A percentile compares a stretch with the other conserved stretches of the same genome.
Evolutionary conservation across 129 eudicot species (phyloP).

Genomic region (Lactuca saligna): DNA sequence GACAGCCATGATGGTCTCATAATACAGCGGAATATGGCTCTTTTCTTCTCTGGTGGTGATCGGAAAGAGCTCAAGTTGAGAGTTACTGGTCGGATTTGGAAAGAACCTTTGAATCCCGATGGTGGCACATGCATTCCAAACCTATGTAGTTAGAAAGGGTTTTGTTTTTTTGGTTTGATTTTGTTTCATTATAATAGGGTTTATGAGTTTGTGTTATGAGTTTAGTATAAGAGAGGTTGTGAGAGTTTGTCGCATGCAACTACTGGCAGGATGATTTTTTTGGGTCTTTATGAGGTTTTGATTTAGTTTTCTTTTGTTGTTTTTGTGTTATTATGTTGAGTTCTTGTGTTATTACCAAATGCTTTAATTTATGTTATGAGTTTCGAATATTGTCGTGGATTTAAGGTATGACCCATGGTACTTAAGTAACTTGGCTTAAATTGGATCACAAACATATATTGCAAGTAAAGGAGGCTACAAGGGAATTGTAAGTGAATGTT

Average conservation of each 20-base stretch:
- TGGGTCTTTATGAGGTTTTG: background rate
- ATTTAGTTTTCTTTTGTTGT: background rate
- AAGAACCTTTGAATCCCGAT: conserved; percentile 59
- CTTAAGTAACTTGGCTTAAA: no score
- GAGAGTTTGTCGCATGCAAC: no score
- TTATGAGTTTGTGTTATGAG: background rate
- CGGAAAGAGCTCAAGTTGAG: conserved; percentile 65
- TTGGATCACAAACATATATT: no score
- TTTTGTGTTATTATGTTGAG: background rate
- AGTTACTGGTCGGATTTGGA: conserved; percentile 74
- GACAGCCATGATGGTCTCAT: conserved; percentile 71
- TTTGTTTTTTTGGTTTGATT: background rate
- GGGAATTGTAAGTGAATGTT: no score
- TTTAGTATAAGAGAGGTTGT: no score
- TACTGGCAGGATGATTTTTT: no score
- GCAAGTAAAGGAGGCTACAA: no score
- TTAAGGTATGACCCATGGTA: no score
- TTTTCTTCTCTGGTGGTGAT: conserved; percentile 70
- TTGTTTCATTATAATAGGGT: background rate
- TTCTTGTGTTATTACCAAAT: background rate
- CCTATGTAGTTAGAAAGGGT: background rate
- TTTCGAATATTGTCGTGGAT: background rate
- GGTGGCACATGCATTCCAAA: conserved; percentile 12
- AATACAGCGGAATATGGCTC: conserved; percentile 74
- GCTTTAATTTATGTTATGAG: background rate